Evolutionary conservation across 2,329 filamentous ascomycete species (phyloP), one percentile per base, ranked within the genome.

Genomic region (Cercospora beticola): DNA sequence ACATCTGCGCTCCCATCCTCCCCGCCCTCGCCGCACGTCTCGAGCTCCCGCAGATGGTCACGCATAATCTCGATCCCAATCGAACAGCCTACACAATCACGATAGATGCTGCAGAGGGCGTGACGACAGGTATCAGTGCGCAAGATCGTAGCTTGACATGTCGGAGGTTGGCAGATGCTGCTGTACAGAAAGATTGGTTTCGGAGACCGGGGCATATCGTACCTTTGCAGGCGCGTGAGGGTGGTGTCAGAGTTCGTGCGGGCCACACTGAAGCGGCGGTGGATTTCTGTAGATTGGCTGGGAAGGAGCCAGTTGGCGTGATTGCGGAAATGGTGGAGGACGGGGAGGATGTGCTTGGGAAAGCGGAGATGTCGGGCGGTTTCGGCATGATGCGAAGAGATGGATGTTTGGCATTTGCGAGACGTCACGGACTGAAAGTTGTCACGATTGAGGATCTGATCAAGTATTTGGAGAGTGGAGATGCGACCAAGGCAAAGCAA

Each of bases 181-280:
- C 78, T n/a, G 81, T 82, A 18, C 86, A 83, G 12, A 80, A 87
- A 4, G 83, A 82, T 8, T 86, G 85, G 74, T 92, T 99, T 80
- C 85, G 94, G 66, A 83, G 94, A 36, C 95, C 95, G 0, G 95
- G 95, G 5, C 95, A 99, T 81, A 88, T 98, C 28, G 88, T 99
- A 73, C 95, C 95, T 3, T 84, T 99, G 76, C 87, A 90, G 76
- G 92, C 94, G 14, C 84, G 88, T 16, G 84, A 88, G 28, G 95
- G 95, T 16, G 94, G 94, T 31, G 92, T 98, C 5, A 85, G 92
- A 65, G 89, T 90, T 77, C 83, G 95, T 16, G 85, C 85, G 62
- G 95, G 95, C 3, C 95, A 99, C 81, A 99, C 95, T 10, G 95
- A 99, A 84, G 95, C 95, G 1, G 93, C 91, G 9, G 87, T 96